Evolutionary conservation across 495 filamentous ascomycete genomes (phyloP).

Genomic region (Evernia prunastri): DNA sequence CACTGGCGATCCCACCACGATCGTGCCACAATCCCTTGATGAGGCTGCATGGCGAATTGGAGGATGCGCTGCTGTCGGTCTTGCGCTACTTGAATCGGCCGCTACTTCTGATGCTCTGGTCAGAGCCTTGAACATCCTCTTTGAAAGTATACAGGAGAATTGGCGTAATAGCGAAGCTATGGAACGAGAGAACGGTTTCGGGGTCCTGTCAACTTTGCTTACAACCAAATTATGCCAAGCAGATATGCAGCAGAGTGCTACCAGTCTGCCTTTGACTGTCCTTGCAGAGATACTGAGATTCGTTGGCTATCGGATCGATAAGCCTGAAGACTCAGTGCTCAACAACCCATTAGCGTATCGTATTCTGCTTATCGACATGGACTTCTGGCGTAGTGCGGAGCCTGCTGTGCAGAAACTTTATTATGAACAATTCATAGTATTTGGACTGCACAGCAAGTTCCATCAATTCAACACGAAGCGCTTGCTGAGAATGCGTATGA

Average conservation of each 20-base stretch:
- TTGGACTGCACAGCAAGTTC: conserved; percentile 77
- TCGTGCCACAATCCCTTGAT: conserved; percentile 74
- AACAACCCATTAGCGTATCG: conserved; percentile 93
- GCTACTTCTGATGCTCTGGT: conserved; percentile 58
- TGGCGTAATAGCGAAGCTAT: conserved; percentile 99
- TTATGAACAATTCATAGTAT: conserved; percentile 82
- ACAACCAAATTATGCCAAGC: conserved; percentile 62
- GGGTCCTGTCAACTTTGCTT: conserved; percentile 71
- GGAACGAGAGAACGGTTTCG: conserved; percentile 92
- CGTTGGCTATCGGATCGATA: conserved; percentile 72
- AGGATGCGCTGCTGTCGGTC: conserved; percentile 73
- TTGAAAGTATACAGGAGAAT: conserved; percentile 74
- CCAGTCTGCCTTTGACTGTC: conserved; percentile 60
- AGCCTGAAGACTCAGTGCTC: conserved; percentile 80
- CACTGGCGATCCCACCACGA: conserved; percentile 76
- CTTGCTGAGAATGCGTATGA: conserved; percentile 83
- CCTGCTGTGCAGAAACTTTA: conserved; percentile 72
- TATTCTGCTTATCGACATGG: conserved; percentile 82
- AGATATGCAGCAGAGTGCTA: conserved; percentile 22
- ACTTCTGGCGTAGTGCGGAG: conserved; percentile 79
- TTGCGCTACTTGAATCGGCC: conserved; percentile 77
- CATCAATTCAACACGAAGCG: conserved; percentile 86
- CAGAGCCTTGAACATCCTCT: conserved; percentile 75
- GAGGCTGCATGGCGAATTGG: conserved; percentile 89
- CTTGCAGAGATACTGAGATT: conserved; percentile 74